phyloP scores from a whole-genome alignment of 2,329 filamentous ascomycete genomes.

The Fusarium coffeatum region DNA sequence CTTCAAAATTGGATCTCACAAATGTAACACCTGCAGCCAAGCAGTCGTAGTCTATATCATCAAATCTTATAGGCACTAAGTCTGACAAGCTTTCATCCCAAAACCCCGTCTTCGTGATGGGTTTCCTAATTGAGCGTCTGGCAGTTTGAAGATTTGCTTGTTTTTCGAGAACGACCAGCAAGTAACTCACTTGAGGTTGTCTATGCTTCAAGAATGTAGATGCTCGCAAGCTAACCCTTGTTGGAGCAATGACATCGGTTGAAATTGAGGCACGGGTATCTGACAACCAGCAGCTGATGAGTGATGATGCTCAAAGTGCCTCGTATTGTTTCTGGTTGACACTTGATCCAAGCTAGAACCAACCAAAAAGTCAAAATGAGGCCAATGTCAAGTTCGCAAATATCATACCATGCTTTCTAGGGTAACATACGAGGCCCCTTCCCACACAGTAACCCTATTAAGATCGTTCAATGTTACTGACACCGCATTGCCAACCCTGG shows the following conservation, averaged over 20 bases:
- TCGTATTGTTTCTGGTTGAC: not conserved
- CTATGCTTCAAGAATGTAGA: not conserved
- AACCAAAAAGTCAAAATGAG: not conserved
- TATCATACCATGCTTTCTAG: not conserved
- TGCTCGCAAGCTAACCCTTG: conserved; percentile 7
- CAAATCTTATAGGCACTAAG: conserved; percentile 3
- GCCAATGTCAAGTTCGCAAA: not conserved
- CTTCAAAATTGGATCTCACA: conserved; percentile 11
- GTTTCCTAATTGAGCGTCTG: not conserved
- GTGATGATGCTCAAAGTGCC: not conserved
- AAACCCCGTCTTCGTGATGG: not conserved
- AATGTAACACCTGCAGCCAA: conserved; percentile 20
- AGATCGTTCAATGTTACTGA: not conserved
- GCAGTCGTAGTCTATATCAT: not conserved
- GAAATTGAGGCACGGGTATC: not conserved
- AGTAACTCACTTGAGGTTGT: not conserved
- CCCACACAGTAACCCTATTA: too few relatives aligned
- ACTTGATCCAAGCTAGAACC: not conserved
- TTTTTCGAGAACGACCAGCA: not conserved
- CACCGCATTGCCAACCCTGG: too few relatives aligned
- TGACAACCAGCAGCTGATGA: not conserved
- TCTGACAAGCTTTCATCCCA: conserved; percentile 7
- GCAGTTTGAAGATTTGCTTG: not conserved
- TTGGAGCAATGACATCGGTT: not conserved
- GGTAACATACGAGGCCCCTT: not conserved